Evolutionary conservation across 208 protist genomes (phyloP).

Genomic region (Leptomonas pyrrhocoris): DNA sequence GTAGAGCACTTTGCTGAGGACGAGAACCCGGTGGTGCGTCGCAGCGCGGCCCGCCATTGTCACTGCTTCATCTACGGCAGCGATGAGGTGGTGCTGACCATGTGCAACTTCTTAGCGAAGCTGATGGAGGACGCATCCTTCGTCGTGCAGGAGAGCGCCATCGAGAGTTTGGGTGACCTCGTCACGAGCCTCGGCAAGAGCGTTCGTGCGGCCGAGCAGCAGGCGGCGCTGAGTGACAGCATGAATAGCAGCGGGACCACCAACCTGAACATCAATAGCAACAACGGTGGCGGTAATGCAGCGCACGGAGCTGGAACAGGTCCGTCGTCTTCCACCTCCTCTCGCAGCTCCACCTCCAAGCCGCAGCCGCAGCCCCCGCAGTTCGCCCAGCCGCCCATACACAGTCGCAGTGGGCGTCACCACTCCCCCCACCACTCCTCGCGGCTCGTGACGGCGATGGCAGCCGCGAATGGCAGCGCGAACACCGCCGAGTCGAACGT

Average conservation of each 20-base stretch:
- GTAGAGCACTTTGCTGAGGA: slow-evolving; percentile 61
- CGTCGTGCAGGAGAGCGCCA: slow-evolving; percentile 49
- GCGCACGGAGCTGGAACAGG: neutral
- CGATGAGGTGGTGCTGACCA: slow-evolving; percentile 35
- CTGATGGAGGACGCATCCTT: slow-evolving; percentile 55
- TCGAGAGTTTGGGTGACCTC: slow-evolving; percentile 43
- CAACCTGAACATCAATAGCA: neutral
- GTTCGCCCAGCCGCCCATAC: slow-evolving; percentile 2
- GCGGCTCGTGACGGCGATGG: neutral
- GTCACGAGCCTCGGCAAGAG: slow-evolving; percentile 30
- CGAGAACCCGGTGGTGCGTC: slow-evolving; percentile 53
- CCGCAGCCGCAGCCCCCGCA: neutral
- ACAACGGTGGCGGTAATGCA: neutral
- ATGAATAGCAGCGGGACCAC: slow-evolving; percentile 5
- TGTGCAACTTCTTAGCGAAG: slow-evolving; percentile 40
- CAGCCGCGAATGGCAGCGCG: slow-evolving; percentile 7
- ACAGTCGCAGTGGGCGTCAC: slow-evolving; percentile 19
- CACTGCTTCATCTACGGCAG: slow-evolving; percentile 50
- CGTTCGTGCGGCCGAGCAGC: slow-evolving; percentile 25
- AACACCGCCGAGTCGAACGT: neutral
- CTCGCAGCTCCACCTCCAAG: slow-evolving; percentile 19
- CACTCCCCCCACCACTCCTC: slow-evolving; percentile 11
- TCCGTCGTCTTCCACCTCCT: slow-evolving; percentile 14
- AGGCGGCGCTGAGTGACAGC: slow-evolving; percentile 22
- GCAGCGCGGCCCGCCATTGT: slow-evolving; percentile 48